Evolutionary conservation across 140 eudicot species (phyloP), one percentile per base, ranked within the genome.

Genomic region (Bidens hawaiensis): DNA sequence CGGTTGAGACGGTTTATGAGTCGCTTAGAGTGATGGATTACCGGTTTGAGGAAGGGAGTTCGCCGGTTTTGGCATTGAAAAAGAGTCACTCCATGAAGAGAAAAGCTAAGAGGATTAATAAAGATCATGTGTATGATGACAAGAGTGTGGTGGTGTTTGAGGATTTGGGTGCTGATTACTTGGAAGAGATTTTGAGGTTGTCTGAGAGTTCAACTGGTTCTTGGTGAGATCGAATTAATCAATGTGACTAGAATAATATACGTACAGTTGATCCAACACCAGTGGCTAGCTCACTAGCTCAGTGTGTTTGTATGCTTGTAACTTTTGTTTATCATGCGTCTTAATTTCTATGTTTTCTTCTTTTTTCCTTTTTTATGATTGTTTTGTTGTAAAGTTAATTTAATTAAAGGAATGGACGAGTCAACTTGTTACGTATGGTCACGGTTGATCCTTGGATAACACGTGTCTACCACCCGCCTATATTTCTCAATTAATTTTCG

Each of bases 111-210:
- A 68, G 69, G 43, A 27, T 16, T 24, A 8, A 16, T 0, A 14
- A 24, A 4, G 24, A 25, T 40, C 13, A 74, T 74, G 78, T 79
- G 33, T 43, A 75, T 12, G 81, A 79, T 48, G 84, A 79, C 7
- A 70, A 75, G 65, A 81, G 84, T 23, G 62, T 74, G 74, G 71
- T n/a, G n/a, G n/a, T n/a, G n/a, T n/a, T n/a, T n/a, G n/a, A n/a
- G n/a, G n/a, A n/a, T n/a, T n/a, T n/a, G n/a, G n/a, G n/a, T n/a
- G n/a, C n/a, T n/a, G n/a, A n/a, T n/a, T n/a, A n/a, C n/a, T n/a
- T n/a, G n/a, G 84, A 79, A 12, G 81, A 79, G 56, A 73, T 79
- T 18, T 53, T 75, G 57, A 56, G 63, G 34, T 68, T 68, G 54
- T 78, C 83, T 6, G 82, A 77, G 70, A 77, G 27, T 28, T 49